Conservation (phyloP, 148 eudicot species). For the Beta vulgaris region DNA sequence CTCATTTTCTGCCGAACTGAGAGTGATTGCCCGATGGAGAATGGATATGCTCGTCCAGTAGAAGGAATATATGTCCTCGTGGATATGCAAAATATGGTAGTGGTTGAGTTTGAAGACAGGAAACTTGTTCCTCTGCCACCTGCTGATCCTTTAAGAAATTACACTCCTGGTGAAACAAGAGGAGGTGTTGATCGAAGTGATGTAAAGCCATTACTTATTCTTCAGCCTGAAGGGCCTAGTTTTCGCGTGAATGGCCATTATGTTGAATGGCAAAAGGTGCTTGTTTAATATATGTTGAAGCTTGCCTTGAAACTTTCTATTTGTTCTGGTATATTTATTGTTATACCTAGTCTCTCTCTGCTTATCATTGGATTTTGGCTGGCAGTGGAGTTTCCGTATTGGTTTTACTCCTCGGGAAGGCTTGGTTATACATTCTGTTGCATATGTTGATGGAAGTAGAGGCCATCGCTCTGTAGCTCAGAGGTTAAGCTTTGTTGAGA, state of each 20-base stretch:
- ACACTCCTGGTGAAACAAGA: conserved; percentile 90
- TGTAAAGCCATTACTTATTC: conserved; percentile 75
- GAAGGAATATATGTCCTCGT: conserved; percentile 94
- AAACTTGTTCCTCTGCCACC: conserved; percentile 94
- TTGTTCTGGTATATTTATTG: not conserved
- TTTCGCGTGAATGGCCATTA: conserved; percentile 88
- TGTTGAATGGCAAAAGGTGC: conserved; percentile 98
- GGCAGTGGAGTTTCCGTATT: conserved; percentile 91
- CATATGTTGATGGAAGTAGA: conserved; percentile 95
- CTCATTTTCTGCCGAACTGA: conserved; percentile 92
- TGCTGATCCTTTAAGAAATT: conserved; percentile 95
- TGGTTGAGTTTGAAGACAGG: conserved; percentile 92
- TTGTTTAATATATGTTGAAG: not conserved
- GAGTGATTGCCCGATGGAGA: conserved; percentile 99
- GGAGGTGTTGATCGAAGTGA: conserved; percentile 99
- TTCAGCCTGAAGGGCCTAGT: conserved; percentile 98
- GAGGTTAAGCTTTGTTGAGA: conserved; percentile 96
- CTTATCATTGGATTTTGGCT: conserved; percentile 22
- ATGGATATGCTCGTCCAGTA: conserved; percentile 99
- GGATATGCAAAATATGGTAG: conserved; percentile 96
- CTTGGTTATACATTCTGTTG: conserved; percentile 86
- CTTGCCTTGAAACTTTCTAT: not conserved
- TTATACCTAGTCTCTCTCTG: not conserved
- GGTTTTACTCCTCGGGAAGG: conserved; percentile 99
- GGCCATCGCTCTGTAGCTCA: conserved; percentile 95